These are phyloP conservation scores for Lycium barbarum DNA, from an alignment of 257 asterid genomes.

Conservation along the genomic window DNA sequence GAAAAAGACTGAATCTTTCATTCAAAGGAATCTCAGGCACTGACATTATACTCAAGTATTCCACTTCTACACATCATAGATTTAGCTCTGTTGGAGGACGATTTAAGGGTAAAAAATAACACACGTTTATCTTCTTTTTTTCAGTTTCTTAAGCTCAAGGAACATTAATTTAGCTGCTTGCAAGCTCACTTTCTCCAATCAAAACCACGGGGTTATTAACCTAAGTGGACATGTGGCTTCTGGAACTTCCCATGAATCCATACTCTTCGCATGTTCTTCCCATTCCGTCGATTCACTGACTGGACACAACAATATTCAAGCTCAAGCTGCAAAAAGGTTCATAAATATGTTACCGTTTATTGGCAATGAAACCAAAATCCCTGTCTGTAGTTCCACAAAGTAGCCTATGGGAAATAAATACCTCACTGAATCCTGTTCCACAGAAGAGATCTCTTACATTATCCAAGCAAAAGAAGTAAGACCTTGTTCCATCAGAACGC, in stretches of 20 bases:
- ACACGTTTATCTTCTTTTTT: not conserved
- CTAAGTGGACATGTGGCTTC: slow-evolving; percentile 46
- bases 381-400: not conserved
- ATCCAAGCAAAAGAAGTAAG: slow-evolving; percentile 87
- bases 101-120: slow-evolving; percentile 4
- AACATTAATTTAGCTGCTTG: not conserved
- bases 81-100: not conserved
- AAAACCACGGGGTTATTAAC: slow-evolving; percentile 17
- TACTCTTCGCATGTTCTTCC: slow-evolving; percentile 88
- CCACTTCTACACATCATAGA: not conserved
- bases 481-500: slow-evolving; percentile 91
- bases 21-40: not conserved
- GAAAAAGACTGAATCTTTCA: slow-evolving; percentile 3
- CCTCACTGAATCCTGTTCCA: slow-evolving; percentile 83
- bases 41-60: not conserved
- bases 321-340: slow-evolving; percentile 64
- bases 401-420: slow-evolving; percentile 33
- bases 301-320: slow-evolving; percentile 92
- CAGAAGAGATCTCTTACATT: slow-evolving; percentile 59
- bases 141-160: slow-evolving; percentile 16
- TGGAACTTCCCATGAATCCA: slow-evolving; percentile 97
- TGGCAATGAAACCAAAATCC: slow-evolving; percentile 12
- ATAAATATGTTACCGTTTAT: not conserved
- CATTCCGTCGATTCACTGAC: slow-evolving; percentile 76
- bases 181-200: slow-evolving; percentile 6